phyloP scores from a whole-genome alignment of 345 rosid species.

The Hibiscus tridactylites region DNA sequence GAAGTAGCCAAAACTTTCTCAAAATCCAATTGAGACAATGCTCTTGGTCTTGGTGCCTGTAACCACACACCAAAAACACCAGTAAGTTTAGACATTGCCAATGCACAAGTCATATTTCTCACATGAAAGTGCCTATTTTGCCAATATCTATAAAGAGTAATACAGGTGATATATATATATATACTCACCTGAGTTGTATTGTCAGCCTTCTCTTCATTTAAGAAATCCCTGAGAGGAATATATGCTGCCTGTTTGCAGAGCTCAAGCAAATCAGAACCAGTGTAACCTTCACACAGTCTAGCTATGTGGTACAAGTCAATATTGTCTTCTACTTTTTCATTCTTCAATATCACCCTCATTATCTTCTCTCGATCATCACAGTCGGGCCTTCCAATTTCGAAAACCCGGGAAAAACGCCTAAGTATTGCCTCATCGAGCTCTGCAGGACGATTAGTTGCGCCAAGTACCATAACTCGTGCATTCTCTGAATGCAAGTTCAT shows the following conservation, averaged over 20 bases:
- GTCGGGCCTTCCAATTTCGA: constrained; percentile 90
- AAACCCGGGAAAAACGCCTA: constrained; percentile 86
- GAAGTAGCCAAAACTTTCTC: constrained; percentile 56
- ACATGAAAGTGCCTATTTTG: neutral
- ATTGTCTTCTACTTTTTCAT: constrained; percentile 51
- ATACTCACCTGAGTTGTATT: constrained; percentile 46
- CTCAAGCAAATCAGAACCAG: constrained; percentile 89
- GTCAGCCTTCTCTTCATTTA: constrained; percentile 74
- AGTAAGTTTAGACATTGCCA: neutral
- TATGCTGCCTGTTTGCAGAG: constrained; percentile 95
- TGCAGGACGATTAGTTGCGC: constrained; percentile 93
- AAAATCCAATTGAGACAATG: constrained; percentile 57
- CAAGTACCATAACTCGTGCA: constrained; percentile 95
- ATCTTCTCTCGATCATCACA: constrained; percentile 63
- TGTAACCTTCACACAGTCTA: constrained; percentile 61
- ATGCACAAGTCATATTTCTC: neutral
- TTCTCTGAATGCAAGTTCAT: constrained; percentile 36
- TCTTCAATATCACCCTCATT: constrained; percentile 77
- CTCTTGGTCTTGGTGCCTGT: constrained; percentile 55
- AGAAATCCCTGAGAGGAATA: constrained; percentile 70
- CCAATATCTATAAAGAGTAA: neutral
- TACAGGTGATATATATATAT: neutral
- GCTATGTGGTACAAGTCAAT: constrained; percentile 64
- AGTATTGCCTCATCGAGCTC: constrained; percentile 96
- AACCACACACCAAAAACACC: neutral